Evolutionary conservation across 1,284 basidiomycete genomes (phyloP), one percentile per base, ranked within the genome.

Genomic region (Clitocybe nebularis): DNA sequence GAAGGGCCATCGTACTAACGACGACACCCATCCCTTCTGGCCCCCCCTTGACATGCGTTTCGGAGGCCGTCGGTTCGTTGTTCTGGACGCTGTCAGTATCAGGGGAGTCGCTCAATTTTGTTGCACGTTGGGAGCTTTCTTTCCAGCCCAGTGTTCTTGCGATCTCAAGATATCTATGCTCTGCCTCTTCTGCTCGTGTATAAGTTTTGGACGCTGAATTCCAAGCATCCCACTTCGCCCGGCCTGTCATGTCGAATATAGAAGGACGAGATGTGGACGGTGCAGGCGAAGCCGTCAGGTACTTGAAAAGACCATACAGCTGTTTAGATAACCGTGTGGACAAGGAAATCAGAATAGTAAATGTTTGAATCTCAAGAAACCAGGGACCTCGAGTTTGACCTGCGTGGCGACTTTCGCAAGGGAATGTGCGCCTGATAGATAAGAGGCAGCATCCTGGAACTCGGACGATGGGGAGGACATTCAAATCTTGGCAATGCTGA

Each of bases 171-270:
- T 93, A 93, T 51, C 81, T 70, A 30, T 50, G 60, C 58, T 81
- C 77, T 26, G 72, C 80, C 25, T 75, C 74, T 13, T 53, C 52
- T 3, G 60, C 57, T 5, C 57, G 56, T n/a, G 60, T 59, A 49
- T 81, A 86, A 14, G 63, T 69, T 48, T 70, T 70, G 3, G 73
- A 75, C n/a, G 71, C 61, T 4, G 66, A 56, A 22, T 60, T 70
- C 89, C 91, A 94, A 1, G 89, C 86, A 57, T 93, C 90, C 84
- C 89, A 90, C 62, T 94, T 94, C 1, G 90, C 89, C 22, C 89
- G 71, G 2, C 81, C 84, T 2, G 84, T 74, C 57, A 87, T 75
- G 49, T 89, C 89, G 55, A 93, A 89, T 21, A 94, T 71, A 4
- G 85, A 88, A 1, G 92, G 93, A 2, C 86, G 76, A 3, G 79